A percentile compares a stretch with the other conserved stretches of the same genome.
Conservation (phyloP, 768 basidiomycete genomes). For the Hypsizygus marmoreus region DNA sequence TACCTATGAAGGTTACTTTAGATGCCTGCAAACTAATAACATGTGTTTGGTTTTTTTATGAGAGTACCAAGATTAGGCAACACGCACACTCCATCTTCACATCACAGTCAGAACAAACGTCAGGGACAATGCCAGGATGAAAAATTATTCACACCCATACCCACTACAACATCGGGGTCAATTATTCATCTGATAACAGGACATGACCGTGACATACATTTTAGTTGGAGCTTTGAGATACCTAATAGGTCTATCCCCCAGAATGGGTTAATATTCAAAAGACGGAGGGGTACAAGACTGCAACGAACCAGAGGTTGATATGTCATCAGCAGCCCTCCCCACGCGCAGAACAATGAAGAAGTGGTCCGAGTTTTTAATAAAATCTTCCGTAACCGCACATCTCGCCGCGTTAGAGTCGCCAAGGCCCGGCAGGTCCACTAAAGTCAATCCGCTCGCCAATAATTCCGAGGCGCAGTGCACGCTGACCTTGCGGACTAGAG, state of each 20-base stretch:
- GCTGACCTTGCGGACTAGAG: constrained; percentile 6
- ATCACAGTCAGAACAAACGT: not conserved
- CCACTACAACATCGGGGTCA: too few relatives aligned
- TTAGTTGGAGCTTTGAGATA: constrained; percentile 5
- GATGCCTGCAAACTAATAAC: constrained; percentile 3
- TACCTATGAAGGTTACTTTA: constrained; percentile 10
- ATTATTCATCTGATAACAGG: too few relatives aligned
- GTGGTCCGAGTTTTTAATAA: constrained; percentile 2
- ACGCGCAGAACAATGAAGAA: constrained; percentile 8
- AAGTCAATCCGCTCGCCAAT: not conserved
- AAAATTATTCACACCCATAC: not conserved
- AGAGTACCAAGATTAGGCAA: not conserved
- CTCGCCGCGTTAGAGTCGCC: constrained; percentile 6
- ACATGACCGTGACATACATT: too few relatives aligned
- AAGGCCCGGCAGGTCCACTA: constrained; percentile 8
- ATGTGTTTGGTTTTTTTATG: not conserved
- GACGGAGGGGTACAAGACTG: not conserved
- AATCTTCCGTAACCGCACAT: constrained; percentile 6
- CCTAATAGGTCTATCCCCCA: constrained; percentile 2
- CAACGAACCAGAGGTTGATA: not conserved
- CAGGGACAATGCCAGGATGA: too few relatives aligned
- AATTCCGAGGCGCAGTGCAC: not conserved
- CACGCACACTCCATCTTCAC: constrained; percentile 7
- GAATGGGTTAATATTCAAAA: too few relatives aligned
- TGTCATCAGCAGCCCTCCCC: constrained; percentile 1